phyloP scores from a whole-genome alignment of 1,139 yeast genomes.

The Taphrina sp. region DNA sequence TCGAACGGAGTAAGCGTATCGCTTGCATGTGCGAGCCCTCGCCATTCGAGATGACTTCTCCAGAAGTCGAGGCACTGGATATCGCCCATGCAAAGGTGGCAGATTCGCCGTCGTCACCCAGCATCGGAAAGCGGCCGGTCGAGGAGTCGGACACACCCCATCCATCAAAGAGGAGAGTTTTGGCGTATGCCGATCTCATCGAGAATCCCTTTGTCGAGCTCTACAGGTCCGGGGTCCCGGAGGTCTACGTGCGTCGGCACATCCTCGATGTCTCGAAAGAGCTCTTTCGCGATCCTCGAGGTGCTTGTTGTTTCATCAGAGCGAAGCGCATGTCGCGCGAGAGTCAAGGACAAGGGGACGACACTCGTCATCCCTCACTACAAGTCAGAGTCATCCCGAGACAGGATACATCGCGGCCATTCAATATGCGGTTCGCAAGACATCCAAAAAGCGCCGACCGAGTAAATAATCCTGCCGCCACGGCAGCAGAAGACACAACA shows the following conservation, averaged over 20 bases:
- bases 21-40: too few relatives aligned
- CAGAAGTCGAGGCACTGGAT: too few relatives aligned
- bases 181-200: too few relatives aligned
- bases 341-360: too few relatives aligned
- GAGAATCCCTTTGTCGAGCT: constrained; percentile 1
- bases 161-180: too few relatives aligned
- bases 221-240: constrained; percentile 2
- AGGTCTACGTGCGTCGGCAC: constrained; percentile 4
- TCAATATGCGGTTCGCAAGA: background rate
- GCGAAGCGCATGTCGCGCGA: background rate
- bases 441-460: background rate
- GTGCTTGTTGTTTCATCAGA: constrained; percentile 15
- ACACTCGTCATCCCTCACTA: background rate
- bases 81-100: too few relatives aligned
- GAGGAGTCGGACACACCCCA: too few relatives aligned
- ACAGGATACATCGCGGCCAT: background rate
- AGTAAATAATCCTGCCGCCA: background rate
- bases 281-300: background rate
- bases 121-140: too few relatives aligned
- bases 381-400: constrained; percentile 12
- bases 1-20: too few relatives aligned
- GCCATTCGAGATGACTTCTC: too few relatives aligned
- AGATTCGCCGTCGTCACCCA: too few relatives aligned
- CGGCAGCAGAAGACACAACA: background rate
- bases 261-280: background rate